These are phyloP conservation scores for Raffaelea arxii DNA, from an alignment of 2,329 filamentous ascomycete genomes.

Conservation along the genomic window DNA sequence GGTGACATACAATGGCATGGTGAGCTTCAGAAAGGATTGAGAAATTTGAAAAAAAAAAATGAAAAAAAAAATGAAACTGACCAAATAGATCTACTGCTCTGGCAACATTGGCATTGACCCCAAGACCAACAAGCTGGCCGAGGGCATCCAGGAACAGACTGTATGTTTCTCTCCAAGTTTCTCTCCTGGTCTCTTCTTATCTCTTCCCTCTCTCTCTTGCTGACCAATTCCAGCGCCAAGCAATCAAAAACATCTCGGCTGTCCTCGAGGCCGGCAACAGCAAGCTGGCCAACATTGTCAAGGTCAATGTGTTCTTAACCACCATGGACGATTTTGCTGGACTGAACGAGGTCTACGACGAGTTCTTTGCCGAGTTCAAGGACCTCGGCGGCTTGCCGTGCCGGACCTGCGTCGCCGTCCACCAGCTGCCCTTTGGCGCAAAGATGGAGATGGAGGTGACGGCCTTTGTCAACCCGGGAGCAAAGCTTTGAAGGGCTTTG, in stretches of 20 bases:
- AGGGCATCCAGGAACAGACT: constrained; percentile 44
- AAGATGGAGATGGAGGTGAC: constrained; percentile 60
- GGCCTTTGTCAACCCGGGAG: neutral
- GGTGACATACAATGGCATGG: constrained; percentile 52
- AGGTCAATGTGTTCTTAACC: constrained; percentile 57
- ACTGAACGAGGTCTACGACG: constrained; percentile 46
- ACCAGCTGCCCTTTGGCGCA: constrained; percentile 59
- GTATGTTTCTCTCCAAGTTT: constrained; percentile 27
- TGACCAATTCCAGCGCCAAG: constrained; percentile 32
- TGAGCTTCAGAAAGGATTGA: constrained; percentile 19
- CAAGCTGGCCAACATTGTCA: constrained; percentile 50
- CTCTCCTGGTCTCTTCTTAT: too few species aligned
- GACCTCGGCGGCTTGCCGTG: constrained; percentile 34
- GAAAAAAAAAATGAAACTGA: neutral
- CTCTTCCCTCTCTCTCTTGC: too few species aligned
- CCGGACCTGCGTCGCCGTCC: constrained; percentile 63
- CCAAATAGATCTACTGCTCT: constrained; percentile 51
- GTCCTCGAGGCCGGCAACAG: constrained; percentile 53
- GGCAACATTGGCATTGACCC: constrained; percentile 52
- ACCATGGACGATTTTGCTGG: constrained; percentile 54
- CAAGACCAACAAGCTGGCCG: constrained; percentile 40
- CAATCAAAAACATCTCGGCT: constrained; percentile 46
- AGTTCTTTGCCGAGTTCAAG: constrained; percentile 37
- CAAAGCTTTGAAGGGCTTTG: neutral
- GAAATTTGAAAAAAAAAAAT: neutral